Conservation (phyloP, 805 yeast species). For the Candida koratica region DNA sequence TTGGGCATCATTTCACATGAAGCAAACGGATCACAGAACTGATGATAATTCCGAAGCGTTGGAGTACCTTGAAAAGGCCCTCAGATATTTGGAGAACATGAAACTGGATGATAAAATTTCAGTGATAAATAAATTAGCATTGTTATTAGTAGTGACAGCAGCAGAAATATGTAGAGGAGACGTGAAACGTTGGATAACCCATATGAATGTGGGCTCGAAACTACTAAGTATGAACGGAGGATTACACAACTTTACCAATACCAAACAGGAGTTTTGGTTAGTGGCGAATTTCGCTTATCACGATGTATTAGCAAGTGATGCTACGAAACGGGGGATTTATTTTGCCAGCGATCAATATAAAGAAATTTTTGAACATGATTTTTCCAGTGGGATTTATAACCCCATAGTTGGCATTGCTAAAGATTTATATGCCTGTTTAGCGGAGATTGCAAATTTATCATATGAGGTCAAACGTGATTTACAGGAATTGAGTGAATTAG, state of each 20-base stretch:
- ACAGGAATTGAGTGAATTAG: slow-evolving; percentile 6
- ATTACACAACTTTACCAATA: slow-evolving; percentile 45
- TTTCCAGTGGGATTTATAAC: slow-evolving; percentile 47
- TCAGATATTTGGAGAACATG: slow-evolving; percentile 30
- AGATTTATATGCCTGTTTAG: slow-evolving; percentile 61
- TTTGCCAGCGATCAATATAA: slow-evolving; percentile 62
- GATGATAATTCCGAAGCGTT: slow-evolving; percentile 37
- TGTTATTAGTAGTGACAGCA: slow-evolving; percentile 64
- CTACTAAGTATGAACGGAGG: slow-evolving; percentile 64
- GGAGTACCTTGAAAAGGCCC: slow-evolving; percentile 45
- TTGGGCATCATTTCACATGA: slow-evolving; percentile 54
- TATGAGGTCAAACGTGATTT: slow-evolving; percentile 42
- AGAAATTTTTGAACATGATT: slow-evolving; percentile 38
- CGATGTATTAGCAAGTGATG: slow-evolving; percentile 64
- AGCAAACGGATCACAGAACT: slow-evolving; percentile 16
- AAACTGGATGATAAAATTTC: slow-evolving; percentile 26
- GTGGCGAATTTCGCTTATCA: slow-evolving; percentile 78
- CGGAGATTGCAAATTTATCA: slow-evolving; percentile 62
- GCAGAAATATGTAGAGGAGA: slow-evolving; percentile 84
- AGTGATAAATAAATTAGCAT: slow-evolving; percentile 52
- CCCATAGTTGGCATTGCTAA: slow-evolving; percentile 73
- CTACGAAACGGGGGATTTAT: slow-evolving; percentile 58
- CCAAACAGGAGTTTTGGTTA: slow-evolving; percentile 65
- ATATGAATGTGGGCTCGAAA: slow-evolving; percentile 62
- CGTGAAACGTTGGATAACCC: slow-evolving; percentile 68